A percentile compares a stretch with the other conserved stretches of the same genome.
These are phyloP conservation scores for Nemania sp. DNA, from an alignment of 2,329 filamentous ascomycete species.

Conservation along the genomic window DNA sequence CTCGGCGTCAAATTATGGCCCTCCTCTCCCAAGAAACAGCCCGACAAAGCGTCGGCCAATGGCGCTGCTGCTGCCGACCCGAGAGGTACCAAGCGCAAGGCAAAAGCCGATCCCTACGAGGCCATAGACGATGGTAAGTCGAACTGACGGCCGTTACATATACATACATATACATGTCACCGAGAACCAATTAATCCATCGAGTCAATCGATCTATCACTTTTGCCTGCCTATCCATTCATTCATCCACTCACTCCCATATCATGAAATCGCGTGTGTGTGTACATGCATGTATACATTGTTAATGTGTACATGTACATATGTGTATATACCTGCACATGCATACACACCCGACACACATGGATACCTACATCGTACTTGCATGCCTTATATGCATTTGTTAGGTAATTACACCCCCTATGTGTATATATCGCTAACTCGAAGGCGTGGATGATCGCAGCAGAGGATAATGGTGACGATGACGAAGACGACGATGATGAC, in stretches of 20 bases:
- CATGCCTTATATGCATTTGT: not conserved
- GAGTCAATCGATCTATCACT: too few species aligned
- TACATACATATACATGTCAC: not conserved
- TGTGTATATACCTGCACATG: too few species aligned
- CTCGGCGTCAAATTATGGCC: slow-evolving; percentile 3
- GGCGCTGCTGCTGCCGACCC: slow-evolving; percentile 16
- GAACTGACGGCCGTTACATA: not conserved
- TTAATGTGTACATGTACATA: not conserved
- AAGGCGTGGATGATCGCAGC: not conserved
- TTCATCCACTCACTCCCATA: not conserved
- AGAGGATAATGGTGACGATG: not conserved
- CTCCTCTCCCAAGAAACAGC: slow-evolving; percentile 13
- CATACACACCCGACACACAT: not conserved
- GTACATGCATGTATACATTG: not conserved
- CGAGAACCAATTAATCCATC: not conserved
- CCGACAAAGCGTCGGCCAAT: slow-evolving; percentile 14
- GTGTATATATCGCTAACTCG: slow-evolving; percentile 2
- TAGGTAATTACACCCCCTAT: not conserved
- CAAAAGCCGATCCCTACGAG: slow-evolving; percentile 37
- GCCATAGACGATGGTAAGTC: slow-evolving; percentile 35
- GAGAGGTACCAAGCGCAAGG: slow-evolving; percentile 38
- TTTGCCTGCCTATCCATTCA: too few species aligned
- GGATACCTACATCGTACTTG: not conserved
- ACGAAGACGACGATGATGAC: not conserved
- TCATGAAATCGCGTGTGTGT: not conserved